Evolutionary conservation across 495 filamentous ascomycete species (phyloP).

Genomic region (Neurospora sp.): DNA sequence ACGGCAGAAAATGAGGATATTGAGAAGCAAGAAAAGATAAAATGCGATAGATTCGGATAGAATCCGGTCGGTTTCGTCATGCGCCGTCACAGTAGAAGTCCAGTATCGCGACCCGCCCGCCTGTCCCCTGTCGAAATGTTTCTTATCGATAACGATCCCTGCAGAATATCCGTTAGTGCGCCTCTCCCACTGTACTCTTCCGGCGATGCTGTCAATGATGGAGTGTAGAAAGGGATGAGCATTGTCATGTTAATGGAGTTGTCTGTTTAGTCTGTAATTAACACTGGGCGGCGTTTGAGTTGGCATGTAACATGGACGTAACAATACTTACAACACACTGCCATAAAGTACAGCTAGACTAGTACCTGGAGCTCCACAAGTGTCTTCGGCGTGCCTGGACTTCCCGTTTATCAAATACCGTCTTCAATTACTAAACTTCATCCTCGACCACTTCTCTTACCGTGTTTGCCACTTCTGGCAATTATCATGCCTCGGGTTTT

Average conservation of each 20-base stretch:
- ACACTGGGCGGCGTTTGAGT: not conserved
- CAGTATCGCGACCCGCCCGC: not conserved
- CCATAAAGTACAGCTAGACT: not conserved
- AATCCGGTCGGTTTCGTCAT: conserved; percentile 1
- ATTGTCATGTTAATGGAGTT: not conserved
- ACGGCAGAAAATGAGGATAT: not conserved
- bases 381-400: not conserved
- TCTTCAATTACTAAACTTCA: not conserved
- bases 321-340: not conserved
- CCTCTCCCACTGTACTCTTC: not conserved
- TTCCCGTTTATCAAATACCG: not conserved
- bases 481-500: not conserved
- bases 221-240: not conserved
- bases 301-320: not conserved
- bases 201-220: not conserved
- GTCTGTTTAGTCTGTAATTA: not conserved
- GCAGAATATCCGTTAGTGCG: not conserved
- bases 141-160: conserved; percentile 3
- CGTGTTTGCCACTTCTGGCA: not conserved
- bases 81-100: not conserved
- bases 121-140: not conserved
- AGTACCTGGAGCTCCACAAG: not conserved
- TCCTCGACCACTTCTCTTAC: not conserved
- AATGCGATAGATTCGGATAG: not conserved
- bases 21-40: not conserved